A percentile compares a stretch with the other conserved stretches of the same genome.
These are phyloP conservation scores for Paratinospora sagittata DNA, from an alignment of 164 flowering plant genomes.

Conservation along the genomic window DNA sequence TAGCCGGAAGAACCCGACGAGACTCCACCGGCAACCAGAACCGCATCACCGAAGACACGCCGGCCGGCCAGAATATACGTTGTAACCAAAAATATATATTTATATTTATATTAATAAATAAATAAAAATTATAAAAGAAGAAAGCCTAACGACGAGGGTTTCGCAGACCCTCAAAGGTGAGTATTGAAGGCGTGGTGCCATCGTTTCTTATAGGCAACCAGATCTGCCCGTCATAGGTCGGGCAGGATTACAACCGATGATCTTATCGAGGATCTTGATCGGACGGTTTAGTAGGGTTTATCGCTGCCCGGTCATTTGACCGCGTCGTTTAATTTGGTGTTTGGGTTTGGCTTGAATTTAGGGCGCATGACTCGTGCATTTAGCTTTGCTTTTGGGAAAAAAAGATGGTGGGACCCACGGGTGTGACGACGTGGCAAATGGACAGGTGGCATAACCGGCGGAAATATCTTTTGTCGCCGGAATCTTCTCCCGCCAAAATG, in stretches of 20 bases:
- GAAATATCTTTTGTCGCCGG: conserved; percentile 7
- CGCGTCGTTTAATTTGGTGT: conserved; percentile 3
- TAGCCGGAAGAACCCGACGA: no score
- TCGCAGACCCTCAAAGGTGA: conserved; percentile 21
- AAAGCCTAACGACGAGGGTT: conserved; percentile 15
- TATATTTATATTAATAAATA: conserved; percentile 5
- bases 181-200: conserved; percentile 13
- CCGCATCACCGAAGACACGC: no score
- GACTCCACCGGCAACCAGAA: no score
- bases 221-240: neutral
- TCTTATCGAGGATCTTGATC: neutral
- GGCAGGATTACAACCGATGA: conserved; percentile 8
- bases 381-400: conserved; percentile 3
- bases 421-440: neutral
- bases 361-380: conserved; percentile 15
- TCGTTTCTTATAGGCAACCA: conserved; percentile 26
- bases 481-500: conserved; percentile 4
- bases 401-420: neutral
- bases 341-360: conserved; percentile 10
- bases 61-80: no score
- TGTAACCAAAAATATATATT: conserved; percentile 5
- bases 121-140: neutral
- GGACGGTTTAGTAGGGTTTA: conserved; percentile 15
- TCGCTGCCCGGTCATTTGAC: conserved; percentile 8
- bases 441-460: neutral